Conservation (phyloP, 345 rosid genomes). For the Mallotus nudiflorus region DNA sequence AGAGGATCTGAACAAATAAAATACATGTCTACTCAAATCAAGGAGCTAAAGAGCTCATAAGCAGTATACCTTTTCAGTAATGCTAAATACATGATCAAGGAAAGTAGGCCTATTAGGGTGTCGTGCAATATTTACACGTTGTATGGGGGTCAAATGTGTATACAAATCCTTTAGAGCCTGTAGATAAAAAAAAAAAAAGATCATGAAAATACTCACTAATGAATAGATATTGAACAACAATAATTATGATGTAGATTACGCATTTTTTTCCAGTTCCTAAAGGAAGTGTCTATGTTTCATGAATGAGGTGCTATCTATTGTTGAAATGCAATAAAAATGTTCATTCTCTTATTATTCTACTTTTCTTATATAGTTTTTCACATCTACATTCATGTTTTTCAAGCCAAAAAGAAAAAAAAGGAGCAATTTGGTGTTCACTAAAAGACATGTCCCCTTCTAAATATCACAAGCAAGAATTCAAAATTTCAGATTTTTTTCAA, state of each 20-base stretch:
- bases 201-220: slow-evolving; percentile 17
- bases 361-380: not conserved
- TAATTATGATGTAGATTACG: slow-evolving; percentile 11
- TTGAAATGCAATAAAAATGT: not conserved
- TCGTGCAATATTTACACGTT: slow-evolving; percentile 90
- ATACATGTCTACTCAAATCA: not conserved
- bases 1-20: slow-evolving; percentile 10
- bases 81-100: slow-evolving; percentile 89
- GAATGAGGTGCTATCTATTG: not conserved
- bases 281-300: not conserved
- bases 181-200: slow-evolving; percentile 14
- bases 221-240: slow-evolving; percentile 8
- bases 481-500: not conserved
- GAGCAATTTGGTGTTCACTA: not conserved
- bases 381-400: not conserved
- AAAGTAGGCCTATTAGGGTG: slow-evolving; percentile 98
- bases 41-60: slow-evolving; percentile 11
- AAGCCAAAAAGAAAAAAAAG: not conserved
- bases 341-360: not conserved
- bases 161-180: slow-evolving; percentile 86
- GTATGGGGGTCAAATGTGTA: slow-evolving; percentile 77
- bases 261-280: not conserved
- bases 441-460: not conserved
- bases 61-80: slow-evolving; percentile 79
- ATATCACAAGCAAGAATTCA: not conserved